Evolutionary conservation across 75 land plant species (phyloP).

Genomic region (Chamaecyparis obtusa): DNA sequence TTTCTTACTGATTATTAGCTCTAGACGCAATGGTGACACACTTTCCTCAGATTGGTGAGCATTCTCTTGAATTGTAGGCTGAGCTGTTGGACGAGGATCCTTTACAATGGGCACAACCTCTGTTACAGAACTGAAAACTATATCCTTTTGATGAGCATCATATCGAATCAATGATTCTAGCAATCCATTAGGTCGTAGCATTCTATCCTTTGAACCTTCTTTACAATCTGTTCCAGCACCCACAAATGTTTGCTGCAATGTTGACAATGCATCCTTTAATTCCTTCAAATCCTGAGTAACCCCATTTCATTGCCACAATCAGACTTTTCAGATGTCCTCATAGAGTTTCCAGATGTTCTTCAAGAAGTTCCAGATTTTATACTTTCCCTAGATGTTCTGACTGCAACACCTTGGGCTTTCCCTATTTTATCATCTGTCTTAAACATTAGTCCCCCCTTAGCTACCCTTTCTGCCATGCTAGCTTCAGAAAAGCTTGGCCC

Average conservation of each 20-base stretch:
- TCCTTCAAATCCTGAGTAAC: slow-evolving; percentile 52
- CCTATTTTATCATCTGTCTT: slow-evolving; percentile 33
- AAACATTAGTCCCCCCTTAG: slow-evolving; percentile 64
- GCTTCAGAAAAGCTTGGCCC: slow-evolving; percentile 22
- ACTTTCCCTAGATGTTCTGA: slow-evolving; percentile 16
- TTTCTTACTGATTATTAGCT: too few species aligned
- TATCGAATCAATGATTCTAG: too few species aligned
- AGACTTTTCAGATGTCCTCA: slow-evolving; percentile 52
- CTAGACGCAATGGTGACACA: too few species aligned
- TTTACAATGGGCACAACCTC: too few species aligned
- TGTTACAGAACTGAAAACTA: too few species aligned
- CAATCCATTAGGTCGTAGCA: too few species aligned
- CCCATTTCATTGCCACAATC: slow-evolving; percentile 8
- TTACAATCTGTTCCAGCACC: too few species aligned
- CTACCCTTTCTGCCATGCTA: slow-evolving; percentile 60
- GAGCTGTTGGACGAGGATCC: too few species aligned
- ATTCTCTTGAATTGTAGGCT: too few species aligned
- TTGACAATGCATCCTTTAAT: slow-evolving; percentile 63
- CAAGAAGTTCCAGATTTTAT: slow-evolving; percentile 17
- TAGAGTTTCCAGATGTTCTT: slow-evolving; percentile 23
- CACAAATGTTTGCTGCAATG: slow-evolving; percentile 92
- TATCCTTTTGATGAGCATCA: too few species aligned
- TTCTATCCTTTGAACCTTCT: too few species aligned
- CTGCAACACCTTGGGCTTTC: slow-evolving; percentile 18
- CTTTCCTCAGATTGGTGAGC: too few species aligned